These are phyloP conservation scores for Suhomyces coccinellae DNA, from an alignment of 1,139 yeast species.

Conservation along the genomic window DNA sequence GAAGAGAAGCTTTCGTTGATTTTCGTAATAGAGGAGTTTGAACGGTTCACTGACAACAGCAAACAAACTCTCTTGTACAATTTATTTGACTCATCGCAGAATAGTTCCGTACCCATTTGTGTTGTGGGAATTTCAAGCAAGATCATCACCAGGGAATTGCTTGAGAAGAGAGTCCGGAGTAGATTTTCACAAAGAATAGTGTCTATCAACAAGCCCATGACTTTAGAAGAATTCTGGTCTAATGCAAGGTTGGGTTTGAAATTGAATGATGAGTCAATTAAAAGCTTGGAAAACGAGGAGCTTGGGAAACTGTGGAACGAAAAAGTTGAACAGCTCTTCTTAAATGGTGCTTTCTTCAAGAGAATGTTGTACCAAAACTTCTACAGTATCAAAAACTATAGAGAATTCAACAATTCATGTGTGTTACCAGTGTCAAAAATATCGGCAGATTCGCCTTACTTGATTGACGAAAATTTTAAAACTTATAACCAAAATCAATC, in stretches of 20 bases:
- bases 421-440: slow-evolving; percentile 47
- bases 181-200: slow-evolving; percentile 82
- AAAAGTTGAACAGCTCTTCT: slow-evolving; percentile 32
- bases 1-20: slow-evolving; percentile 54
- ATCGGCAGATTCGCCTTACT: slow-evolving; percentile 28
- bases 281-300: slow-evolving; percentile 17
- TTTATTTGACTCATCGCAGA: slow-evolving; percentile 80
- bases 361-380: slow-evolving; percentile 44
- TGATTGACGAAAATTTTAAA: slow-evolving; percentile 33
- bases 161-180: slow-evolving; percentile 89
- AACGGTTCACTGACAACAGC: slow-evolving; percentile 66
- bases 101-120: slow-evolving; percentile 72
- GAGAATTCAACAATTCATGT: slow-evolving; percentile 53
- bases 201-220: slow-evolving; percentile 52
- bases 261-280: slow-evolving; percentile 22
- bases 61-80: slow-evolving; percentile 86
- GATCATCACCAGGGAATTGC: slow-evolving; percentile 70
- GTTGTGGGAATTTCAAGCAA: slow-evolving; percentile 80
- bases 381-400: slow-evolving; percentile 60
- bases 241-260: slow-evolving; percentile 31
- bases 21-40: slow-evolving; percentile 83
- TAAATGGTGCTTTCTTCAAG: slow-evolving; percentile 11
- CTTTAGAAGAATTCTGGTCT: slow-evolving; percentile 45
- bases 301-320: slow-evolving; percentile 54
- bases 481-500: slow-evolving; percentile 22